phyloP scores from a whole-genome alignment of 306 rosid genomes.

The barrel medic (Medicago truncatula) region DNA sequence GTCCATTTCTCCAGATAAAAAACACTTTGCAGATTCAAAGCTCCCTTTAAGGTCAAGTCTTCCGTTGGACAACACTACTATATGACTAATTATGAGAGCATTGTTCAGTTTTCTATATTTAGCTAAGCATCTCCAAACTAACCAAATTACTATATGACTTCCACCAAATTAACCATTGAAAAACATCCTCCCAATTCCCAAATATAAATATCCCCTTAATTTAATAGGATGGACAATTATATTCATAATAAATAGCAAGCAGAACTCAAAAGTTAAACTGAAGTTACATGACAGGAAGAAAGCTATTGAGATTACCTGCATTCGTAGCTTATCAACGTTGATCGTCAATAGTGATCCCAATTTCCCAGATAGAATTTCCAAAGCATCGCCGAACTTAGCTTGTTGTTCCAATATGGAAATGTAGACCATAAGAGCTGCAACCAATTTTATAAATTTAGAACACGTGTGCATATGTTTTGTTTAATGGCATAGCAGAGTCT shows the following conservation, averaged over 20 bases:
- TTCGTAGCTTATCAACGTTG: constrained; percentile 89
- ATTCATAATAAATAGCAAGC: constrained; percentile 6
- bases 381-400: constrained; percentile 91
- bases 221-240: constrained; percentile 12
- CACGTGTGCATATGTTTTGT: not conserved
- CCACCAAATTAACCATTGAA: constrained; percentile 29
- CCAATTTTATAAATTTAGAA: constrained; percentile 43
- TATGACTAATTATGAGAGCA: not conserved
- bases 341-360: constrained; percentile 80
- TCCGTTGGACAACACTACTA: not conserved
- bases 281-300: constrained; percentile 35
- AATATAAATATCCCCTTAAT: not conserved
- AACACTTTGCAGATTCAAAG: constrained; percentile 13
- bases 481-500: constrained; percentile 23
- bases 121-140: not conserved
- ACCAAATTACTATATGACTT: not conserved
- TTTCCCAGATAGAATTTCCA: constrained; percentile 90
- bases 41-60: not conserved
- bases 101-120: constrained; percentile 5
- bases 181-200: constrained; percentile 24
- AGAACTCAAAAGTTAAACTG: constrained; percentile 32
- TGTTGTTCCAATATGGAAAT: constrained; percentile 92
- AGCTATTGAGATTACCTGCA: constrained; percentile 75
- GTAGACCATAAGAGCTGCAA: constrained; percentile 86
- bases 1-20: not conserved